Evolutionary conservation across 257 asterid genomes (phyloP).

Genomic region (Phtheirospermum japonicum): DNA sequence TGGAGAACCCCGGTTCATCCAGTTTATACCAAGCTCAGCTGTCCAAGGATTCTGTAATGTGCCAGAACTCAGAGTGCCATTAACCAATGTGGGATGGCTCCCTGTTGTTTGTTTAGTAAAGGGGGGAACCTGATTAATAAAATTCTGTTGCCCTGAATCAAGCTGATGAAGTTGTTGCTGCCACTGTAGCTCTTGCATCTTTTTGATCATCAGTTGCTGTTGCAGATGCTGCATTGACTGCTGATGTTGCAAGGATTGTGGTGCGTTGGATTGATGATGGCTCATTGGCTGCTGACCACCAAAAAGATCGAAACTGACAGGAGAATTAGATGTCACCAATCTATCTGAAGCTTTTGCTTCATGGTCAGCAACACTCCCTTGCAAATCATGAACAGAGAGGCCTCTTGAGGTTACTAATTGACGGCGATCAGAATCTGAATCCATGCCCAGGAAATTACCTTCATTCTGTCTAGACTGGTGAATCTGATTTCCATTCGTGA

Average conservation of each 20-base stretch:
- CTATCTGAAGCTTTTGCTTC: constrained; percentile 54
- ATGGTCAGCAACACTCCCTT: constrained; percentile 51
- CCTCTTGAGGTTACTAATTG: constrained; percentile 47
- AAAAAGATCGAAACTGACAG: constrained; percentile 80
- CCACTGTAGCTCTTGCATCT: constrained; percentile 78
- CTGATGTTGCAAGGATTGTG: constrained; percentile 68
- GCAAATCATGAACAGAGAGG: constrained; percentile 53
- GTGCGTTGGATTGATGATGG: constrained; percentile 60
- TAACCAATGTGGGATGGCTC: constrained; percentile 44
- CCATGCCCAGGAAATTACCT: constrained; percentile 56
- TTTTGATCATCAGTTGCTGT: constrained; percentile 64
- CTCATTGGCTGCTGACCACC: constrained; percentile 85
- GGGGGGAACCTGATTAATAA: constrained; percentile 45
- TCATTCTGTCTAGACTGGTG: constrained; percentile 60
- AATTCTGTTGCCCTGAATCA: constrained; percentile 50
- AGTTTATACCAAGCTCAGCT: constrained; percentile 55
- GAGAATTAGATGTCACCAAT: constrained; percentile 51
- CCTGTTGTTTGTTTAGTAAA: constrained; percentile 55
- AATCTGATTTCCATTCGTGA: constrained; percentile 55
- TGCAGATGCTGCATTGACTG: constrained; percentile 77
- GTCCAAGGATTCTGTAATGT: constrained; percentile 43
- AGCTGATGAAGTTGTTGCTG: constrained; percentile 67
- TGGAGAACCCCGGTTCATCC: constrained; percentile 60
- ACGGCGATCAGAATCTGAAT: constrained; percentile 54
- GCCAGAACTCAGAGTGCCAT: constrained; percentile 53